A percentile compares a stretch with the other conserved stretches of the same genome.
Evolutionary conservation across 768 basidiomycete genomes (phyloP).

Genomic region (Kwoniella botswanensis): DNA sequence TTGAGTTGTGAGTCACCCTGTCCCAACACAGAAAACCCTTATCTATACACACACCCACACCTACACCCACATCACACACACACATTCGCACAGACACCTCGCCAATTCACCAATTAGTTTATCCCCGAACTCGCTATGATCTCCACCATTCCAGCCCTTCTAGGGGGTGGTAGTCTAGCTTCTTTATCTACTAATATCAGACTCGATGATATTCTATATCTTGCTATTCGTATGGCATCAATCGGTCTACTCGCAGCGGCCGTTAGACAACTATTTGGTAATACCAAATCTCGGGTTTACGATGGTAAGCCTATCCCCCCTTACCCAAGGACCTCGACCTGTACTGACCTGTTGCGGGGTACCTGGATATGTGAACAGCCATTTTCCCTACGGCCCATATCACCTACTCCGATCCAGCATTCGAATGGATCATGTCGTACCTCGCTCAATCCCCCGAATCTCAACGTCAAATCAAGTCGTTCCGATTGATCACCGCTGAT

Average conservation of each 20-base stretch:
- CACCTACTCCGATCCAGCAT: slow-evolving; percentile 29
- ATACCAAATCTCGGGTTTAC: not conserved
- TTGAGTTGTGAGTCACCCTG: no score
- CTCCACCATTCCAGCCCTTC: not conserved
- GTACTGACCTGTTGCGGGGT: not conserved
- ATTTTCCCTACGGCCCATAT: slow-evolving; percentile 43
- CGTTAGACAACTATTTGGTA: not conserved
- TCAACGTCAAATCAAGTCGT: slow-evolving; percentile 36
- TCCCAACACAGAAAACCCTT: not conserved
- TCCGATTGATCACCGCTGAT: slow-evolving; percentile 34
- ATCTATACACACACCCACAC: not conserved
- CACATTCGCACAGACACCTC: not conserved
- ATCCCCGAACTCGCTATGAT: not conserved
- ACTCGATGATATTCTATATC: slow-evolving; percentile 6
- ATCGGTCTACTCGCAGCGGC: slow-evolving; percentile 9
- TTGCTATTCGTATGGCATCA: slow-evolving; percentile 10
- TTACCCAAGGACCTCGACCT: not conserved
- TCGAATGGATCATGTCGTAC: slow-evolving; percentile 38
- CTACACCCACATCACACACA: not conserved
- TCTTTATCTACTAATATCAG: not conserved
- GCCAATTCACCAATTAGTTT: not conserved
- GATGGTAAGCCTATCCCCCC: not conserved
- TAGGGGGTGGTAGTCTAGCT: not conserved
- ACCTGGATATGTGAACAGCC: slow-evolving; percentile 5
- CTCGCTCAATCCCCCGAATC: slow-evolving; percentile 36